phyloP scores from a whole-genome alignment of 495 filamentous ascomycete species.

The Neurospora intermedia region DNA sequence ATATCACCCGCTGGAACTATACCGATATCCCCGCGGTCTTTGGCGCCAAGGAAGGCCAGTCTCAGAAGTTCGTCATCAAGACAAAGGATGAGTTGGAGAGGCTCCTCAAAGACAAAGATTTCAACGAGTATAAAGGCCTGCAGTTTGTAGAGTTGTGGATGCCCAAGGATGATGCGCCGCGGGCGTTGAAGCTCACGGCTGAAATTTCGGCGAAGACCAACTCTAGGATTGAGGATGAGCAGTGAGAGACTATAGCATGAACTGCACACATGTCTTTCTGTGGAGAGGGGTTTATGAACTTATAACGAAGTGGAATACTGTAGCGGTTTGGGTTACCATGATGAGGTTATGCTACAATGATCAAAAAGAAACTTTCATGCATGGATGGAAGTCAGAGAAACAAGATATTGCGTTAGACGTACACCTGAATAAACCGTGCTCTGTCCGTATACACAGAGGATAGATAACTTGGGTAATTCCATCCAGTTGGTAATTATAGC shows the following conservation, averaged over 20 bases:
- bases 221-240: conserved; percentile 20
- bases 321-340: neutral
- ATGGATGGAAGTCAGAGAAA: neutral
- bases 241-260: neutral
- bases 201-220: conserved; percentile 52
- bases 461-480: neutral
- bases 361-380: neutral
- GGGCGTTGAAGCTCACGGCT: conserved; percentile 60
- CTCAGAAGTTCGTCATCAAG: conserved; percentile 57
- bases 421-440: neutral
- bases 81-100: conserved; percentile 58
- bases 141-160: conserved; percentile 84
- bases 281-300: neutral
- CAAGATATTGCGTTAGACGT: neutral
- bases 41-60: conserved; percentile 45
- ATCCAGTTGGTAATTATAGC: neutral
- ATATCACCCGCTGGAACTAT: conserved; percentile 65
- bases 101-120: conserved; percentile 57
- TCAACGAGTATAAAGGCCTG: conserved; percentile 37
- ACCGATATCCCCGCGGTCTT: conserved; percentile 57
- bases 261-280: neutral
- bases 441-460: neutral
- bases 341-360: neutral
- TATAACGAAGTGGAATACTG: neutral
- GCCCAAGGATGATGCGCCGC: conserved; percentile 69